Percentiles rank a stretch among this genome's conserved stretches.
Conservation (phyloP, 1,139 yeast species). For the Yamadazyma aaseri region DNA sequence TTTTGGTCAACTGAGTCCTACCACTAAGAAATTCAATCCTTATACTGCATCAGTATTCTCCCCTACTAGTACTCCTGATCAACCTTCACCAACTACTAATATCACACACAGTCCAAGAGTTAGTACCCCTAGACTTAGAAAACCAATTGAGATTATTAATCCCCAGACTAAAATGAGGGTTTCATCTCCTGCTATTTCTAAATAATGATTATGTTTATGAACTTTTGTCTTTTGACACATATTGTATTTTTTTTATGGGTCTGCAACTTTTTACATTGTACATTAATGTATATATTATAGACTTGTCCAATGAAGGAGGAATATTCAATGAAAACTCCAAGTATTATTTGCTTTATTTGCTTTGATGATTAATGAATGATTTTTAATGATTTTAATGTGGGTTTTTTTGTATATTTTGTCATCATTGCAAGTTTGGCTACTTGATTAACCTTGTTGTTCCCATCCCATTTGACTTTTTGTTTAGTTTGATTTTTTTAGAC, state of each 20-base stretch:
- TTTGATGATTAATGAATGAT: not conserved
- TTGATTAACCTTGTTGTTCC: too few relatives aligned
- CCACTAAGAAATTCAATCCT: conserved; percentile 51
- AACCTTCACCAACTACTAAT: conserved; percentile 9
- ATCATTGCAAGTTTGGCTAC: too few relatives aligned
- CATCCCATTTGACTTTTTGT: not conserved
- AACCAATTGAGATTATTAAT: conserved; percentile 72
- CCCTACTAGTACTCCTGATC: conserved; percentile 31
- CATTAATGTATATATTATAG: conserved; percentile 1
- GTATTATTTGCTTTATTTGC: too few relatives aligned
- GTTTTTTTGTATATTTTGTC: not conserved
- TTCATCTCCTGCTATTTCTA: conserved; percentile 46
- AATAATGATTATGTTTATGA: conserved; percentile 13
- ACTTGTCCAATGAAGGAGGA: too few relatives aligned
- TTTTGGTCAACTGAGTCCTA: conserved; percentile 20
- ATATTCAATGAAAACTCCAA: too few relatives aligned
- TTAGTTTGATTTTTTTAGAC: not conserved
- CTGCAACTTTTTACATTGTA: not conserved
- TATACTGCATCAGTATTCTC: conserved; percentile 58
- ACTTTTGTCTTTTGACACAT: not conserved
- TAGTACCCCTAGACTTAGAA: conserved; percentile 57
- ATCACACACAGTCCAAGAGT: conserved; percentile 31
- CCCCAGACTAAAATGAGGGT: conserved; percentile 75
- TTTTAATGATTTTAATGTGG: not conserved
- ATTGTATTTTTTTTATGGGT: conserved; percentile 1